phyloP scores from a whole-genome alignment of 2,329 filamentous ascomycete species.

The Dactylellina drechsleri region DNA sequence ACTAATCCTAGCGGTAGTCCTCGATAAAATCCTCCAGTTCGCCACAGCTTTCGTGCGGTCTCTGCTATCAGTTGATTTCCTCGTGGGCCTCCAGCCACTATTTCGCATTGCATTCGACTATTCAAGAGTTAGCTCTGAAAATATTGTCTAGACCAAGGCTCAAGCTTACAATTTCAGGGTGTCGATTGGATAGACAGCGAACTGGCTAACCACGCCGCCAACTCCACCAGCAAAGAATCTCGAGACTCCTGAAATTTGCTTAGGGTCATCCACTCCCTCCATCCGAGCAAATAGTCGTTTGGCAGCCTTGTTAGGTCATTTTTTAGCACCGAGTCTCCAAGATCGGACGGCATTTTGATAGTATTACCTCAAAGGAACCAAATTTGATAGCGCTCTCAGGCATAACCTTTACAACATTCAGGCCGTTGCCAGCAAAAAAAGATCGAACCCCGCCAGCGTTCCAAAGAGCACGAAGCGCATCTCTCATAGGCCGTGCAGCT shows the following conservation, averaged over 20 bases:
- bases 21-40: constrained; percentile 84
- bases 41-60: constrained; percentile 88
- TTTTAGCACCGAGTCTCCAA: not conserved
- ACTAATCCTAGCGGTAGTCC: constrained; percentile 92
- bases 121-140: constrained; percentile 9
- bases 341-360: not conserved
- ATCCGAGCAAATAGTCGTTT: constrained; percentile 86
- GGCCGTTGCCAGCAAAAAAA: constrained; percentile 93
- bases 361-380: constrained; percentile 83
- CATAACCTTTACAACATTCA: constrained; percentile 98
- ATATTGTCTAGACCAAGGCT: not conserved
- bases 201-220: constrained; percentile 94
- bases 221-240: constrained; percentile 91
- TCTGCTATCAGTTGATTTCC: constrained; percentile 84
- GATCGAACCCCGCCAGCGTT: constrained; percentile 84
- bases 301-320: constrained; percentile 69
- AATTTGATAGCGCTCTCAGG: constrained; percentile 99
- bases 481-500: constrained; percentile 74
- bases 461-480: constrained; percentile 82
- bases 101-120: constrained; percentile 88
- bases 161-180: constrained; percentile 73
- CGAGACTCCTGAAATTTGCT: constrained; percentile 80
- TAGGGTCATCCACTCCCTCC: constrained; percentile 86
- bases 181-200: constrained; percentile 93
- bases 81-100: constrained; percentile 82